Evolutionary conservation across 208 protist genomes (phyloP).

Genomic region (Lotmaria passim): DNA sequence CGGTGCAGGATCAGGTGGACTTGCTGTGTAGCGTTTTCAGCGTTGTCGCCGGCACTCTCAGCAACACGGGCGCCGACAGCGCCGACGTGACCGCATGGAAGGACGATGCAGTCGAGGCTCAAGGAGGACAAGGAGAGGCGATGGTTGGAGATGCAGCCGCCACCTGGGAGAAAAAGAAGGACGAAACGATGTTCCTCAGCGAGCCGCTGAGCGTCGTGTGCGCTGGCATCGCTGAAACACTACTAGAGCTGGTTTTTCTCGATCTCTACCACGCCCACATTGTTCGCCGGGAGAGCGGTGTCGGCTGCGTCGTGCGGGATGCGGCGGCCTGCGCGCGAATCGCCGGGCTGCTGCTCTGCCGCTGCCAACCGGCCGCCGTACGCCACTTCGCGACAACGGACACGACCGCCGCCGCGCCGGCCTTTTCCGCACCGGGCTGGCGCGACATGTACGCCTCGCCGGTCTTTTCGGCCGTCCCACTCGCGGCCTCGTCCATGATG

Average conservation of each 20-base stretch:
- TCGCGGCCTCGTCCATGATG: not conserved
- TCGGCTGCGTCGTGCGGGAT: conserved; percentile 29
- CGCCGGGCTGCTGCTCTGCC: conserved; percentile 42
- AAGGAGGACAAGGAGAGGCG: no score
- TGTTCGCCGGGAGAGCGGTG: conserved; percentile 12
- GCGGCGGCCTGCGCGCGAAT: conserved; percentile 33
- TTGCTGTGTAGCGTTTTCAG: conserved; percentile 40
- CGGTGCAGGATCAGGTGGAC: conserved; percentile 40
- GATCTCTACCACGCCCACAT: conserved; percentile 28
- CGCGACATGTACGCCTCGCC: conserved; percentile 29
- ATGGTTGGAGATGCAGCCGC: no score
- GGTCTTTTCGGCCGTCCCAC: conserved; percentile 28
- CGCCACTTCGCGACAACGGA: conserved; percentile 7
- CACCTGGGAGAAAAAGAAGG: not conserved
- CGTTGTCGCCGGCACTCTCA: conserved; percentile 24
- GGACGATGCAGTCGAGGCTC: no score
- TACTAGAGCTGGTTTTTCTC: conserved; percentile 31
- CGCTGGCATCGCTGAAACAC: conserved; percentile 24
- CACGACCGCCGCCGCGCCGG: not conserved
- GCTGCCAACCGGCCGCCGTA: conserved; percentile 34
- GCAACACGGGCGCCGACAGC: not conserved
- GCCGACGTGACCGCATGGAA: no score
- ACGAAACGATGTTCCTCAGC: conserved; percentile 6
- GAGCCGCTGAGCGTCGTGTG: conserved; percentile 21
- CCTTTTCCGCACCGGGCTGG: conserved; percentile 5